Evolutionary conservation across 1,139 yeast species (phyloP), one percentile per base, ranked within the genome.

Genomic region (Lodderomyces metapsilosis): DNA sequence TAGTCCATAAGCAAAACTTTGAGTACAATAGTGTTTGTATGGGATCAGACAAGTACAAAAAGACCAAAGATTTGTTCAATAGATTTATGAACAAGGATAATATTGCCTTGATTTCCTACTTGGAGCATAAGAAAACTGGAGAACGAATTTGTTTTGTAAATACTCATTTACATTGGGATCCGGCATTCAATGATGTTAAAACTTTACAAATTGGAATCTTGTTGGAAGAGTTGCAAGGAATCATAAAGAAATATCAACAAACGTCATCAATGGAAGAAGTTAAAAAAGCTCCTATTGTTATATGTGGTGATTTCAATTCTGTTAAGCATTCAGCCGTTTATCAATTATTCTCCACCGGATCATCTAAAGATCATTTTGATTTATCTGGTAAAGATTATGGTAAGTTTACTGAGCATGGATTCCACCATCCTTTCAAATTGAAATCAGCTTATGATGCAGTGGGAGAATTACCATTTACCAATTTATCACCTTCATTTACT

Each of bases 151-250:
- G 88, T 50, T 74, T 88, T 36, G 89, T 86, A 3, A 92, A 91
- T 55, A 91, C 98, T 0, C 99, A 94, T 73, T 79, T 92, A 62
- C 97, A 91, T 62, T 94, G 98, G 98, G 98, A 92, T 67, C 98
- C 98, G 8, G 89, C 88, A 38, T 88, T 82, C 60, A 88, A 88
- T 59, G 99, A 94, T 67, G 99, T 94, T 45, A 94, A 94, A 64
- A 80, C 97, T 7, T 84, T 94, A 64, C 98, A 94, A 70, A 92
- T 88, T 42, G 97, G 96, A 37, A 84, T 92, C 37, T 70, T 94
- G 50, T 69, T 94, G 58, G 98, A 92, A 58, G 96, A 92, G 62
- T 66, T 92, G 55, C 94, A 88, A 58, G 67, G 66, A 2, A 62
- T 84, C 34, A 64, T 80, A 40, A 78, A 77, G 56, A 82, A 77